Evolutionary conservation across 441 rosid species (phyloP).

Genomic region (Rhodomyrtus psidioides): DNA sequence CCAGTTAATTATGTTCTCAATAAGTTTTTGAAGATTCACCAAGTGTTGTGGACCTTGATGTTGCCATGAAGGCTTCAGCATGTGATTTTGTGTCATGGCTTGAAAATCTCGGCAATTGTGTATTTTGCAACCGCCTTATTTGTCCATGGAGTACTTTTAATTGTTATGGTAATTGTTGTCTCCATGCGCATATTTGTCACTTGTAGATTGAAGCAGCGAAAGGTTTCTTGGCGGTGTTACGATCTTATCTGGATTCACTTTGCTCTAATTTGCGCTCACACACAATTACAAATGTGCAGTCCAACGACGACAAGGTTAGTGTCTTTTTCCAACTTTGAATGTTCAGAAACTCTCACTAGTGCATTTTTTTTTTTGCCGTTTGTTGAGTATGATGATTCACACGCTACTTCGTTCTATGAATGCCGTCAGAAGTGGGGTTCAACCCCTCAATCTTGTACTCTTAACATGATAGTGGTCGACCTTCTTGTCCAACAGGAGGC

Average conservation of each 20-base stretch:
- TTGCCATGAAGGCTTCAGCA: background rate
- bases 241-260: conserved; percentile 57
- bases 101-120: background rate
- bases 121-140: background rate
- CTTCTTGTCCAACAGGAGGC: background rate
- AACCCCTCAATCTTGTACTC: background rate
- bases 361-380: background rate
- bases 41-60: background rate
- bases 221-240: conserved; percentile 47
- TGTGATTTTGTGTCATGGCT: background rate
- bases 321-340: background rate
- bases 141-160: background rate
- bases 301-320: conserved; percentile 77
- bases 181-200: background rate
- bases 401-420: background rate
- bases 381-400: background rate
- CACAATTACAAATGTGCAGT: conserved; percentile 77
- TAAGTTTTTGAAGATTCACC: background rate
- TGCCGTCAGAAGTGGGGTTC: background rate
- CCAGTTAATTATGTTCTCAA: background rate
- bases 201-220: conserved; percentile 63
- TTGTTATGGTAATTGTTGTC: background rate
- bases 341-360: background rate
- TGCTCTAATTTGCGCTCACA: conserved; percentile 71
- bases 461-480: background rate